A percentile compares a stretch with the other conserved stretches of the same genome.
Conservation (phyloP, 805 yeast species). For the Naumovozyma baii region DNA sequence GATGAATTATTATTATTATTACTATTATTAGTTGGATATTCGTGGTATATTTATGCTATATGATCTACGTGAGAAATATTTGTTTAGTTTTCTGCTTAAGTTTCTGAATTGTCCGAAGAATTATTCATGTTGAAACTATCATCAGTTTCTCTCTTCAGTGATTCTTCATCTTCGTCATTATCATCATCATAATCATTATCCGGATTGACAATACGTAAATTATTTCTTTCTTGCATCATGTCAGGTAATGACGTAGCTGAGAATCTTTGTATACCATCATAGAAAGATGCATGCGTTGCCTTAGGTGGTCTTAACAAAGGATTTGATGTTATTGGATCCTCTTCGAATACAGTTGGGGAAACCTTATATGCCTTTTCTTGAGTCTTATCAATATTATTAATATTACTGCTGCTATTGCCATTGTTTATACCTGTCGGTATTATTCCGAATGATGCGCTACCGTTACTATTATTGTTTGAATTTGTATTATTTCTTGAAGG, state of each 20-base stretch:
- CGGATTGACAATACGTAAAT: slow-evolving; percentile 43
- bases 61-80: no score
- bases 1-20: no score
- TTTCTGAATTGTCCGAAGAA: background rate
- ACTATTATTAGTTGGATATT: no score
- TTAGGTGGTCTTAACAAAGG: background rate
- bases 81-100: background rate
- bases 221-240: slow-evolving; percentile 29
- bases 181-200: slow-evolving; percentile 17
- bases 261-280: slow-evolving; percentile 38
- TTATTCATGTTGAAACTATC: background rate
- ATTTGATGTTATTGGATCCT: slow-evolving; percentile 16
- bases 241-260: slow-evolving; percentile 50
- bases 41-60: no score
- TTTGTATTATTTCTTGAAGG: background rate
- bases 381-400: background rate
- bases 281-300: slow-evolving; percentile 6
- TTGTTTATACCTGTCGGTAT: slow-evolving; percentile 9
- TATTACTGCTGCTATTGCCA: background rate
- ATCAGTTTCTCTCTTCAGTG: background rate
- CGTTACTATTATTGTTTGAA: slow-evolving; percentile 1
- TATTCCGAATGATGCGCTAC: slow-evolving; percentile 3
- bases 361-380: slow-evolving; percentile 1
- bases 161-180: background rate
- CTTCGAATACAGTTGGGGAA: slow-evolving; percentile 11